Evolutionary conservation across 2,329 filamentous ascomycete genomes (phyloP).

Genomic region (Helicocarpus griseus): DNA sequence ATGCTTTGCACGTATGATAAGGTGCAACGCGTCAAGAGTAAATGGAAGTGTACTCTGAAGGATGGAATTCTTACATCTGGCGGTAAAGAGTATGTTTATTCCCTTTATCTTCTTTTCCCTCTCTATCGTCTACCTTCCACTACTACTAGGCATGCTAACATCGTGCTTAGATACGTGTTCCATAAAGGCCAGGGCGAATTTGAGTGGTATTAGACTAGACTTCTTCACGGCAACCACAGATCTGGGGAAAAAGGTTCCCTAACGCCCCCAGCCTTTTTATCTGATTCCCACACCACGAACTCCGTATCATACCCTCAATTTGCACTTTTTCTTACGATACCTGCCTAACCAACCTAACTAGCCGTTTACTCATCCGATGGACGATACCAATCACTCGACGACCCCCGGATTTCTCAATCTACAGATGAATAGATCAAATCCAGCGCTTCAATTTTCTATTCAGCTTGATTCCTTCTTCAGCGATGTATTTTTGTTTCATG

Average conservation of each 20-base stretch:
- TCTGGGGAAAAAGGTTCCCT: too few species aligned
- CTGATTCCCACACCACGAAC: too few species aligned
- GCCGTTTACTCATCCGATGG: too few species aligned
- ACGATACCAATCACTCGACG: too few species aligned
- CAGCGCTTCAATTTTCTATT: too few species aligned
- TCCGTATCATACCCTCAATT: background rate
- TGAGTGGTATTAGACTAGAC: slow-evolving; percentile 61
- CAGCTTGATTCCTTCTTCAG: too few species aligned
- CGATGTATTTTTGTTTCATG: too few species aligned
- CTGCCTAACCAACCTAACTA: background rate
- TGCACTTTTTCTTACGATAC: background rate
- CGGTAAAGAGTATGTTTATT: slow-evolving; percentile 64
- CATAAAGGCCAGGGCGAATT: slow-evolving; percentile 97
- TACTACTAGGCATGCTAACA: background rate
- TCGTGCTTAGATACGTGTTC: slow-evolving; percentile 64
- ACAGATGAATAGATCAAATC: too few species aligned
- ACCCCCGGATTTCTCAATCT: too few species aligned
- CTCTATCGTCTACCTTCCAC: slow-evolving; percentile 16
- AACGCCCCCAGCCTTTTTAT: background rate
- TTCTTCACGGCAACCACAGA: background rate
- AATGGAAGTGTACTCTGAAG: slow-evolving; percentile 98
- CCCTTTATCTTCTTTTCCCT: background rate
- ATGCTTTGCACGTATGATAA: slow-evolving; percentile 99
- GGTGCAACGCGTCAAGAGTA: slow-evolving; percentile 98
- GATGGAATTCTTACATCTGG: slow-evolving; percentile 91